Evolutionary conservation across 805 yeast species (phyloP), one percentile per base, ranked within the genome.

Genomic region (Candida sakaeoensis): DNA sequence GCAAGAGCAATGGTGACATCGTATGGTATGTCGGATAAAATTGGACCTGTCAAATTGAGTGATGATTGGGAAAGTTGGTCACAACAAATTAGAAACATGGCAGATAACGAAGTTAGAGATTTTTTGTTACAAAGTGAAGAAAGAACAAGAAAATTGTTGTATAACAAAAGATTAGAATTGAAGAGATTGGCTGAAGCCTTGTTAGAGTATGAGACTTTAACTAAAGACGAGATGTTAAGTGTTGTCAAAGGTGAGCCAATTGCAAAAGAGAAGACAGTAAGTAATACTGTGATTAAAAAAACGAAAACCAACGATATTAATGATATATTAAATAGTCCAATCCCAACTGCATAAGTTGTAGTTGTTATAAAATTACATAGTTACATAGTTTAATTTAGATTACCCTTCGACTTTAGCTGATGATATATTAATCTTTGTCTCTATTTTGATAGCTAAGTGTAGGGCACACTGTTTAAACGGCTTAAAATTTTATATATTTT

Each of bases 21-120:
- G 36, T 93, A 86, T 58, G 99, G 99, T 57, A 93, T 93, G 99
- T 82, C 93, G 48, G 90, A 86, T 38, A 78, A 74, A 41, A 85
- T 93, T 42, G 99, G 99, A 2, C 99, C 99, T 5, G 87, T 93
- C 19, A 80, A 80, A 55, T 72, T 93, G 36, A 77, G 91, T 34
- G 96, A 89, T 54, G 81, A 86, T 55, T 91, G 97, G 97, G 89
- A 82, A 50, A 78, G 85, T 31, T 93, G 99, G 99, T 88, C 96
- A 2, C 85, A 91, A 10, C 79, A 80, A 50, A 75, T 95, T 36
- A 74, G 95, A 48, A 93, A 88, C 57, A 71, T 82, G 62, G 99
- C 98, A 10, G 99, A 93, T 60, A 80, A 84, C 53, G 98, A 93
- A 66, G 90, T 93, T 28, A 73, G 96, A 42, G 77, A 75, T 36